Percentiles rank a stretch among this genome's conserved stretches.
These are phyloP conservation scores for Cercospora citrullina DNA, from an alignment of 2,329 filamentous ascomycete species.

Conservation along the genomic window DNA sequence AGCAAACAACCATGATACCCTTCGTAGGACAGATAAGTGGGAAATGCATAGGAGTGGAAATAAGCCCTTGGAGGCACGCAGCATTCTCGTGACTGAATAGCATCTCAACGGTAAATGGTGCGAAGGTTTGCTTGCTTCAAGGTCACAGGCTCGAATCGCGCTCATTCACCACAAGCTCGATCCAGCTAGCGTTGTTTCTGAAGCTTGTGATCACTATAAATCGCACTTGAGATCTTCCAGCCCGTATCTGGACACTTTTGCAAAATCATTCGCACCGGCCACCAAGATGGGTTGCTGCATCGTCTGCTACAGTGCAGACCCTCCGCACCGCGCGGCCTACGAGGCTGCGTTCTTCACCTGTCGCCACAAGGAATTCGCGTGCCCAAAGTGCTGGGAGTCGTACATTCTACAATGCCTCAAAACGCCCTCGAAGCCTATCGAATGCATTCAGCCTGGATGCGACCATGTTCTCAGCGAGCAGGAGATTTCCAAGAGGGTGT, in stretches of 20 bases:
- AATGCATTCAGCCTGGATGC: background rate
- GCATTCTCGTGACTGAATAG: background rate
- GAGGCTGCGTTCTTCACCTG: background rate
- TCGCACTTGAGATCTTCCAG: background rate
- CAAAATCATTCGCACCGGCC: background rate
- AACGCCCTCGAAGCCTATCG: background rate
- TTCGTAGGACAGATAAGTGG: background rate
- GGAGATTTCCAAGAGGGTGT: background rate
- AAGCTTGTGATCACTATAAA: background rate
- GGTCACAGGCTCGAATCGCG: background rate
- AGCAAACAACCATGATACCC: constrained; percentile 4
- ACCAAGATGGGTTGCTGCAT: background rate
- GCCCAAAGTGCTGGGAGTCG: background rate
- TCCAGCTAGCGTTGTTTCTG: background rate
- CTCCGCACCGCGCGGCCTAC: background rate
- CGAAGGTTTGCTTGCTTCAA: background rate
- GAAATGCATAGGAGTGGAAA: background rate
- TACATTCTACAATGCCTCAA: background rate
- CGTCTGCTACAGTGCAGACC: background rate
- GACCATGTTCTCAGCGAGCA: background rate
- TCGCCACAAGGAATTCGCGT: background rate
- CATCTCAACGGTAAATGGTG: background rate
- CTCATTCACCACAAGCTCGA: background rate
- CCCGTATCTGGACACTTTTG: background rate
- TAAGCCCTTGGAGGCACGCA: background rate